Percentiles rank a stretch among this genome's conserved stretches.
phyloP scores from a whole-genome alignment of 495 filamentous ascomycete species.

The Hyaloscypha bicolor region DNA sequence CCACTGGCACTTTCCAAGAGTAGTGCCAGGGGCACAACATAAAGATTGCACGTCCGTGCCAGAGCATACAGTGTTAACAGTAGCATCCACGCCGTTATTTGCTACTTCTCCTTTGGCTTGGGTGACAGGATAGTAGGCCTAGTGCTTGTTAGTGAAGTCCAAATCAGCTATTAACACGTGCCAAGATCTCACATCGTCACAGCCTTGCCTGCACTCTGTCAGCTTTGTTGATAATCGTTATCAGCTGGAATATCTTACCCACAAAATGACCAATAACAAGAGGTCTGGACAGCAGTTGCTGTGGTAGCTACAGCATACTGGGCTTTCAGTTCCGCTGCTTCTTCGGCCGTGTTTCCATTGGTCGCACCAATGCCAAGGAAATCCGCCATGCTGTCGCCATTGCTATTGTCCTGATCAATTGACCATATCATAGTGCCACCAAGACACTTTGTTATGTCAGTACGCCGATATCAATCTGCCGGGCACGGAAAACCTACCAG shows the following conservation, averaged over 20 bases:
- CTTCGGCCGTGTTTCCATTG: conserved; percentile 5
- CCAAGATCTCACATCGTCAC: conserved; percentile 5
- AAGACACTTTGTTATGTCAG: conserved; percentile 37
- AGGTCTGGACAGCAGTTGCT: neutral
- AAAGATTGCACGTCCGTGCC: conserved; percentile 25
- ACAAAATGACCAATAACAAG: conserved; percentile 13
- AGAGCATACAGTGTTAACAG: conserved; percentile 22
- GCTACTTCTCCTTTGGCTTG: conserved; percentile 11
- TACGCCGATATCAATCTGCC: conserved; percentile 39
- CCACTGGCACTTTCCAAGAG: conserved; percentile 33
- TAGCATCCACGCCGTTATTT: conserved; percentile 15
- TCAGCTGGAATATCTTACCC: neutral
- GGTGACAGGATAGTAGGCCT: conserved; percentile 7
- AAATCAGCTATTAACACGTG: neutral
- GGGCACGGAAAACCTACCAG: conserved; percentile 1
- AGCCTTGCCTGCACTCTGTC: conserved; percentile 3
- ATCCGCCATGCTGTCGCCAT: conserved; percentile 12
- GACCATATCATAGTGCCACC: conserved; percentile 44
- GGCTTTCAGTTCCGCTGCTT: neutral
- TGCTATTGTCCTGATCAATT: conserved; percentile 16
- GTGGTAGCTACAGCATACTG: neutral
- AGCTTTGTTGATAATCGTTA: neutral
- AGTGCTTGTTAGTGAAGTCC: neutral
- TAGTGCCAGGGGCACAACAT: conserved; percentile 32
- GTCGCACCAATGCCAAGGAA: conserved; percentile 11